Percentiles rank a stretch among this genome's conserved stretches.
Conservation (phyloP, 1,284 basidiomycete genomes). For the Moesziomyces aphidis region DNA sequence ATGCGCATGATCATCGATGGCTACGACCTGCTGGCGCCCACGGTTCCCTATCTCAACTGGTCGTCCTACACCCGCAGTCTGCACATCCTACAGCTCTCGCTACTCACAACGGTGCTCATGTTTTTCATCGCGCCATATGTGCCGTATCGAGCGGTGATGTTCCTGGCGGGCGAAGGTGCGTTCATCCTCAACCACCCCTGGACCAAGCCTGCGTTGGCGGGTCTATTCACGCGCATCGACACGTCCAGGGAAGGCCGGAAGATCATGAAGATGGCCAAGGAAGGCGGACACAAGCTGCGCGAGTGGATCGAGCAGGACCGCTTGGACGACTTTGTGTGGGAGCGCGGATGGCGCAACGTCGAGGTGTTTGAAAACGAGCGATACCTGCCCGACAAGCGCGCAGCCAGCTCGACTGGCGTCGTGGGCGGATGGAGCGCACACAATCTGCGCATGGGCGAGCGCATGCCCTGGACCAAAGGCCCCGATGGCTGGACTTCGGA, state of each 20-base stretch:
- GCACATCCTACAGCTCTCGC: slow-evolving; percentile 58
- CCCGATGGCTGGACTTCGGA: slow-evolving; percentile 59
- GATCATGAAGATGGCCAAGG: slow-evolving; percentile 36
- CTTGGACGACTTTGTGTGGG: slow-evolving; percentile 63
- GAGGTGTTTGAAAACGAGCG: slow-evolving; percentile 66
- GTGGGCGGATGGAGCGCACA: slow-evolving; percentile 52
- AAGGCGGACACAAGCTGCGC: slow-evolving; percentile 43
- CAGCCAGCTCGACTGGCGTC: slow-evolving; percentile 28
- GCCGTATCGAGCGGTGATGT: slow-evolving; percentile 57
- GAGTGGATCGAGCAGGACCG: slow-evolving; percentile 63
- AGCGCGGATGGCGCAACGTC: slow-evolving; percentile 62
- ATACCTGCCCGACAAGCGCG: slow-evolving; percentile 20
- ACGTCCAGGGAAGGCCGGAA: slow-evolving; percentile 39
- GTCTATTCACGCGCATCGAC: slow-evolving; percentile 37
- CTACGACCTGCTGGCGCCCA: slow-evolving; percentile 62
- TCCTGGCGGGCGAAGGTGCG: slow-evolving; percentile 63
- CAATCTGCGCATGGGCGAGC: slow-evolving; percentile 49
- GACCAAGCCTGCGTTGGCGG: slow-evolving; percentile 61
- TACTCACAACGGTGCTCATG: slow-evolving; percentile 58
- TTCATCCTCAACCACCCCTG: slow-evolving; percentile 65
- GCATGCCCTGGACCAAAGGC: slow-evolving; percentile 61
- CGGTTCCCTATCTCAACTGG: slow-evolving; percentile 67
- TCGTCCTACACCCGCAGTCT: slow-evolving; percentile 63
- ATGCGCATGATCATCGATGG: slow-evolving; percentile 66
- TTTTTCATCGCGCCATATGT: slow-evolving; percentile 63